Percentiles rank a stretch among this genome's conserved stretches.
Evolutionary conservation across 1,139 yeast genomes (phyloP).

Genomic region (Hansenula sp.): DNA sequence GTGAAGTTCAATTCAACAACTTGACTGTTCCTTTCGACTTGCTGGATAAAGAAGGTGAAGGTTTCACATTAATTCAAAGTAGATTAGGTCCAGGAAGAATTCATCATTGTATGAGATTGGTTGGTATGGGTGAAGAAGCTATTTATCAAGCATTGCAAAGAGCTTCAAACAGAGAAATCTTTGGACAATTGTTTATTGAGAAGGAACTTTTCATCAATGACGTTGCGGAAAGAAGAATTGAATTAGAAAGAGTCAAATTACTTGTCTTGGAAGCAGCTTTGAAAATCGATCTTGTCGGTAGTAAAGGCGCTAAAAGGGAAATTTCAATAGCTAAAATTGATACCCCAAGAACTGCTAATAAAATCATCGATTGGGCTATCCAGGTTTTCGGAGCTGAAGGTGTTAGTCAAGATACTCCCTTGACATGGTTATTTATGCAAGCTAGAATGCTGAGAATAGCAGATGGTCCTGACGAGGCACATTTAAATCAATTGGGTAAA

Average conservation of each 20-base stretch:
- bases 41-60: constrained; percentile 52
- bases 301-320: constrained; percentile 55
- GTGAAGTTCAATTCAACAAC: constrained; percentile 54
- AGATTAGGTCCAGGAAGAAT: constrained; percentile 72
- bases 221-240: constrained; percentile 57
- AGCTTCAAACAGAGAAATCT: constrained; percentile 52
- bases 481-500: constrained; percentile 51
- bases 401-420: constrained; percentile 54
- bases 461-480: constrained; percentile 78
- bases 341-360: constrained; percentile 55
- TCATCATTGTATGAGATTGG: constrained; percentile 70
- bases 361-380: constrained; percentile 62
- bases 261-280: constrained; percentile 65
- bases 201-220: constrained; percentile 51
- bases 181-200: constrained; percentile 50
- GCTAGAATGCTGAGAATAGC: constrained; percentile 65
- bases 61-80: constrained; percentile 67
- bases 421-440: constrained; percentile 53
- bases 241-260: constrained; percentile 53
- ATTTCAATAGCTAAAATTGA: constrained; percentile 70
- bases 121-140: constrained; percentile 66
- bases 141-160: constrained; percentile 49
- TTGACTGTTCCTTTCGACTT: constrained; percentile 46
- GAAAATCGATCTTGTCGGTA: constrained; percentile 52
- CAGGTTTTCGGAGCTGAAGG: constrained; percentile 74